Evolutionary conservation across 208 protist species (phyloP), one percentile per base, ranked within the genome.

Genomic region (Wallacemonas collosoma): DNA sequence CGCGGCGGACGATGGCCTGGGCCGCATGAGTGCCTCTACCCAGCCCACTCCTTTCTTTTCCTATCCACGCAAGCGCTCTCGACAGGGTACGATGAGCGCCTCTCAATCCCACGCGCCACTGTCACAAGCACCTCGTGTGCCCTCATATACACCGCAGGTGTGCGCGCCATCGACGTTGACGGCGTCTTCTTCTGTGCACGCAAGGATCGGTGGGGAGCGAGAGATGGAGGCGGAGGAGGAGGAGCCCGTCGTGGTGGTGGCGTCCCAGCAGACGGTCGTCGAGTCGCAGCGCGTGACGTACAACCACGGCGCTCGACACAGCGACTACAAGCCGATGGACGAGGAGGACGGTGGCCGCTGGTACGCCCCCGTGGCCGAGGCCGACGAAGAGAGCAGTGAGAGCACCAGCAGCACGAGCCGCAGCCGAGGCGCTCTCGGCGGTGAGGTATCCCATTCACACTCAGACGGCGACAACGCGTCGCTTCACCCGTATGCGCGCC

Each of bases 271-370:
- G 36, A 69, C 47, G 4, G 64, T 69, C 6, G 47, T 47, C 3
- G 64, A 69, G 50, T 69, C 64, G 15, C 64, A 69, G 51, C 7
- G 7, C 38, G 64, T 69, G 26, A n/a, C 8, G 9, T 69, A 69
- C 64, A 57, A 65, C 43, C 60, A 65, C 40, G 60, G 14, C 40
- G 41, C 14, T 9, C 47, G 48, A 0, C 54, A n/a, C 17, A 63
- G 15, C 39, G 43, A 38, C n/a, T 64, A 63, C 54, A 51, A 47
- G 53, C 48, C 57, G n/a, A 48, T 61, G 11, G 39, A 35, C 48
- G 53, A 61, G 41, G 3, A 35, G 5, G 12, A 3, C 39, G 44
- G 39, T 44, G 47, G 4, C 6, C 8, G 45, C 7, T 64, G 55
- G 55, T n/a, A 4, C 69, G 44, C 39, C 40, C 38, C 68, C 38